These are phyloP conservation scores for Magnaporthales sp. DNA, from an alignment of 2,329 filamentous ascomycete genomes.

Conservation along the genomic window DNA sequence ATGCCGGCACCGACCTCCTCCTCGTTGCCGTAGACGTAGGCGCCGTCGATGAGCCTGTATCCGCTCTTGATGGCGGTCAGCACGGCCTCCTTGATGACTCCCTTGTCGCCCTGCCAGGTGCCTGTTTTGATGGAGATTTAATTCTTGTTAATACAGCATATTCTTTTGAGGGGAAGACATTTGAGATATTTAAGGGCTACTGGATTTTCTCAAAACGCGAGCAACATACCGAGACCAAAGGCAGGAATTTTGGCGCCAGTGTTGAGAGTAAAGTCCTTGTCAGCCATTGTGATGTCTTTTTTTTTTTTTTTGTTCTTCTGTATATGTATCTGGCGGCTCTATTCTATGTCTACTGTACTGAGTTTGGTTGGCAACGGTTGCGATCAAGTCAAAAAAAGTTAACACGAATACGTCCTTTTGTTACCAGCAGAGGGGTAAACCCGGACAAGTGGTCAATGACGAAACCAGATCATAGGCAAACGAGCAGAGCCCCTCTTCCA, in stretches of 20 bases:
- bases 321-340: neutral
- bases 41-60: slow-evolving; percentile 58
- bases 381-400: neutral
- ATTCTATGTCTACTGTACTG: neutral
- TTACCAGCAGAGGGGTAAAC: neutral
- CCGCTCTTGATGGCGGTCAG: slow-evolving; percentile 46
- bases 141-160: neutral
- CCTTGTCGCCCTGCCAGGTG: slow-evolving; percentile 55
- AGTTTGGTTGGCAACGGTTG: neutral
- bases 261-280: slow-evolving; percentile 54
- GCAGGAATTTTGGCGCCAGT: slow-evolving; percentile 55
- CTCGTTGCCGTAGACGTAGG: slow-evolving; percentile 76
- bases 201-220: neutral
- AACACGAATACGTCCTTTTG: neutral
- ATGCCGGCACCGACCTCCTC: slow-evolving; percentile 74
- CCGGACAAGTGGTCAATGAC: neutral
- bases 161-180: no score
- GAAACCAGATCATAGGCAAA: neutral
- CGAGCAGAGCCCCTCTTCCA: neutral
- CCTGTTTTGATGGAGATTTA: slow-evolving; percentile 27
- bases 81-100: slow-evolving; percentile 50
- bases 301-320: neutral
- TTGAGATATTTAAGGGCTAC: no score
- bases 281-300: slow-evolving; percentile 36
- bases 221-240: slow-evolving; percentile 47